Evolutionary conservation across 768 basidiomycete species (phyloP).

Genomic region (Podaxis pistillaris): DNA sequence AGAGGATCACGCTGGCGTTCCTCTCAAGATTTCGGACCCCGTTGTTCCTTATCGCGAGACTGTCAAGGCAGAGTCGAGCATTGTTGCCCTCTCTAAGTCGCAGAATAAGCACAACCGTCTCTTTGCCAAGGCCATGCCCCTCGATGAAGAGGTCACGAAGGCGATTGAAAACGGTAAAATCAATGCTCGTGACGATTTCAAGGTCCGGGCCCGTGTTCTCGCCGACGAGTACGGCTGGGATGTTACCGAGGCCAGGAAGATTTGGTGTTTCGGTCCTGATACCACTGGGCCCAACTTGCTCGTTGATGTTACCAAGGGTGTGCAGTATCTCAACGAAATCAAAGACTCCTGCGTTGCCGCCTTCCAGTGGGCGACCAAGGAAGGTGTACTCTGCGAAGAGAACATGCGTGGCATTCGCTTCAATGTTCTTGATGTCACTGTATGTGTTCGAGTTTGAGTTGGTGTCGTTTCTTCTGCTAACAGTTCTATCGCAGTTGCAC

Average conservation of each 20-base stretch:
- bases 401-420: slow-evolving; percentile 98
- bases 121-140: slow-evolving; percentile 87
- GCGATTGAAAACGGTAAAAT: slow-evolving; percentile 90
- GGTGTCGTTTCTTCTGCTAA: slow-evolving; percentile 5
- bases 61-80: slow-evolving; percentile 92
- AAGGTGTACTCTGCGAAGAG: slow-evolving; percentile 95
- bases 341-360: slow-evolving; percentile 99
- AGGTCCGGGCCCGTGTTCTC: slow-evolving; percentile 89
- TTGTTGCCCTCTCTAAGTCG: slow-evolving; percentile 96
- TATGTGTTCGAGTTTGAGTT: slow-evolving; percentile 35
- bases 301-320: slow-evolving; percentile 98
- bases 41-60: slow-evolving; percentile 99
- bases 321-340: slow-evolving; percentile 99
- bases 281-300: slow-evolving; percentile 95
- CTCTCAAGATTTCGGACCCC: slow-evolving; percentile 96
- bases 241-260: slow-evolving; percentile 98
- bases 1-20: slow-evolving; percentile 99
- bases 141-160: slow-evolving; percentile 91
- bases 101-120: slow-evolving; percentile 99
- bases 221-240: slow-evolving; percentile 99
- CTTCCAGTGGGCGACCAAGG: slow-evolving; percentile 99
- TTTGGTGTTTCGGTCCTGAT: slow-evolving; percentile 99
- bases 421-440: slow-evolving; percentile 95
- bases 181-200: slow-evolving; percentile 95
- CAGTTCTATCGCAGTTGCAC: slow-evolving; percentile 62